phyloP scores from a whole-genome alignment of 2,329 filamentous ascomycete species.

The Dactylellina haptotyla region DNA sequence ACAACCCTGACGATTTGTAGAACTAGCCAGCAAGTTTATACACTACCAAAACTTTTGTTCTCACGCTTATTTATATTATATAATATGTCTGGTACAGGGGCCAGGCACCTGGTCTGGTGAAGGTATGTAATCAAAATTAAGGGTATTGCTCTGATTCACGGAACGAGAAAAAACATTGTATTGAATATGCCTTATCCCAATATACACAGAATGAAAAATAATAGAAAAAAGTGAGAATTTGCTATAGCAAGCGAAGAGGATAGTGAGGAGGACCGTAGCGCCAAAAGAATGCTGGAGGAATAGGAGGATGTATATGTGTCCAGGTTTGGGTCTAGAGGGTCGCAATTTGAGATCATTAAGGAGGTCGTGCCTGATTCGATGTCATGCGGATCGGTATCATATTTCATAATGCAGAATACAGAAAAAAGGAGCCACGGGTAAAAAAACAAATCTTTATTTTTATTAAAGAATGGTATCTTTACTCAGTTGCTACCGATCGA shows the following conservation, averaged over 20 bases:
- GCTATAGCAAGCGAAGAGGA: slow-evolving; percentile 17
- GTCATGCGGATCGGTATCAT: slow-evolving; percentile 53
- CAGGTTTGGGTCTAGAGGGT: slow-evolving; percentile 14
- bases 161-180: slow-evolving; percentile 33
- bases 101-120: too few relatives aligned
- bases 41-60: background rate
- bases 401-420: slow-evolving; percentile 37
- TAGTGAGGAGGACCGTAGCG: slow-evolving; percentile 18
- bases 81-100: background rate
- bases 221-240: slow-evolving; percentile 26
- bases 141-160: slow-evolving; percentile 6
- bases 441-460: slow-evolving; percentile 50
- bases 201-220: slow-evolving; percentile 46
- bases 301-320: slow-evolving; percentile 30
- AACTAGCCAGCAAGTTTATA: background rate
- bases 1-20: slow-evolving; percentile 41
- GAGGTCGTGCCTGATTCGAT: slow-evolving; percentile 40
- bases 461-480: slow-evolving; percentile 43
- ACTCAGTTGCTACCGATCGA: slow-evolving; percentile 53
- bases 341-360: slow-evolving; percentile 36
- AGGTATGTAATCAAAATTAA: too few relatives aligned
- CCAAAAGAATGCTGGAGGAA: background rate
- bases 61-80: background rate
- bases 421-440: slow-evolving; percentile 22
- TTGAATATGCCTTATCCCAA: slow-evolving; percentile 49